phyloP scores from a whole-genome alignment of 2,329 filamentous ascomycete species.

The Verticillium nubilum region DNA sequence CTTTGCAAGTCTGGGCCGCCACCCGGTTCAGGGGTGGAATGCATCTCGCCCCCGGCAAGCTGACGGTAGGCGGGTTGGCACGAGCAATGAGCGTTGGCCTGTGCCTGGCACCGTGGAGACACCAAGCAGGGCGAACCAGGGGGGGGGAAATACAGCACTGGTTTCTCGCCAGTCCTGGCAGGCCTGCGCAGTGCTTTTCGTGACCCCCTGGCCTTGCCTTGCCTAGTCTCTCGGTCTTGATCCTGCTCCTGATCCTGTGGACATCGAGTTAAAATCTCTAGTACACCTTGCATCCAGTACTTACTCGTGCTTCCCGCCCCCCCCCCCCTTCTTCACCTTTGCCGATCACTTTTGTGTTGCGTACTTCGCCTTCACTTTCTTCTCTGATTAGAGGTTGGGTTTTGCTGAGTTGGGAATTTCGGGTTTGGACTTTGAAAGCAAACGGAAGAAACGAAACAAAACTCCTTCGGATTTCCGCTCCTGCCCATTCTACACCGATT shows the following conservation, averaged over 20 bases:
- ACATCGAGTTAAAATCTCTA: not conserved
- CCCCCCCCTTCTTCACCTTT: not conserved
- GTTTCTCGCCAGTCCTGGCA: not conserved
- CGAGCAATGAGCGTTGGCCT: not conserved
- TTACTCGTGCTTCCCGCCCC: not conserved
- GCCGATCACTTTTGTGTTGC: conserved; percentile 2
- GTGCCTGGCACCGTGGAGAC: conserved; percentile 2
- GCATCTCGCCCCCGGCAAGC: not conserved
- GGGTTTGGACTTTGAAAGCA: not conserved
- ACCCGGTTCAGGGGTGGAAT: not conserved
- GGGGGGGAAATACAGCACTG: not conserved
- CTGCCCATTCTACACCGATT: not conserved
- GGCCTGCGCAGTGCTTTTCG: not conserved
- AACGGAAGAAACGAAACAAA: not conserved
- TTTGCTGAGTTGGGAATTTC: not conserved
- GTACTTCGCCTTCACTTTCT: not conserved
- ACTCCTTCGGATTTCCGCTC: not conserved
- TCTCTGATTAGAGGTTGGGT: not conserved
- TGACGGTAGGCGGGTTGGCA: not conserved
- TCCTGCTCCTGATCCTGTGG: not conserved
- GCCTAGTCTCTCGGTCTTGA: conserved; percentile 1
- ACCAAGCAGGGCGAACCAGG: not conserved
- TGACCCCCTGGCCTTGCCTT: conserved; percentile 4
- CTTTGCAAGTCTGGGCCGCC: not conserved
- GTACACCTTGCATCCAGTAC: not conserved